These are phyloP conservation scores for Apiotrichum mycotoxinovorans DNA, from an alignment of 1,284 basidiomycete genomes.

Conservation along the genomic window DNA sequence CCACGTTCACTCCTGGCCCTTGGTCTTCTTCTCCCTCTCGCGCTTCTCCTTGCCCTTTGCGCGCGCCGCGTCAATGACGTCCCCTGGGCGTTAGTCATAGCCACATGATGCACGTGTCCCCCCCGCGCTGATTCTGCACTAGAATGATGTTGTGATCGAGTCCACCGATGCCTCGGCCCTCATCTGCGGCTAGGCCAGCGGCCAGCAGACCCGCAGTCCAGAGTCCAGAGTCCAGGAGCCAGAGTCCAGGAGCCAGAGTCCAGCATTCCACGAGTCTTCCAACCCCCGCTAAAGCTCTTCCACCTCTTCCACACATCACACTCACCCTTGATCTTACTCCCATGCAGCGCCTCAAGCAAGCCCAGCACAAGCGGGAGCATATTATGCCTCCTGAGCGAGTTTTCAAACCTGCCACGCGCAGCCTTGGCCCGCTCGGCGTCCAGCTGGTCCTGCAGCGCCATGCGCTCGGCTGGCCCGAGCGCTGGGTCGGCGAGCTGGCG, in stretches of 20 bases:
- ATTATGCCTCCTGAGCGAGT: slow-evolving; percentile 59
- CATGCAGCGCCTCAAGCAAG: slow-evolving; percentile 39
- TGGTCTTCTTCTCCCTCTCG: slow-evolving; percentile 41
- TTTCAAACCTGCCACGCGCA: slow-evolving; percentile 60
- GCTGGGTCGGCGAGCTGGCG: slow-evolving; percentile 57
- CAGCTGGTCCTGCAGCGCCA: slow-evolving; percentile 60
- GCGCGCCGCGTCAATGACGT: slow-evolving; percentile 21
- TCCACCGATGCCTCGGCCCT: too few species aligned
- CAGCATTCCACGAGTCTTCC: slow-evolving; percentile 25
- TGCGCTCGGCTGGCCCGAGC: slow-evolving; percentile 53
- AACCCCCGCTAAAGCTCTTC: slow-evolving; percentile 18
- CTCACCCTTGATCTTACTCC: slow-evolving; percentile 32
- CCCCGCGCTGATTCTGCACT: neutral
- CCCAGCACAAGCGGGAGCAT: slow-evolving; percentile 36
- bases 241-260: too few species aligned
- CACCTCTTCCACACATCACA: slow-evolving; percentile 16
- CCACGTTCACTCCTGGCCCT: slow-evolving; percentile 18
- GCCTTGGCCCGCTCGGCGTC: slow-evolving; percentile 73
- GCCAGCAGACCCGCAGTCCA: too few species aligned
- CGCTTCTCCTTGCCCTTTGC: slow-evolving; percentile 36
- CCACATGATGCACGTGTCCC: slow-evolving; percentile 15
- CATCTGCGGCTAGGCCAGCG: too few species aligned
- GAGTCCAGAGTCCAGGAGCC: too few species aligned
- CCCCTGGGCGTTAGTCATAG: slow-evolving; percentile 4
- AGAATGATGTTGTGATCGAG: too few species aligned